phyloP scores from a whole-genome alignment of 1,139 yeast species.

The Hanseniaspora sp. region DNA sequence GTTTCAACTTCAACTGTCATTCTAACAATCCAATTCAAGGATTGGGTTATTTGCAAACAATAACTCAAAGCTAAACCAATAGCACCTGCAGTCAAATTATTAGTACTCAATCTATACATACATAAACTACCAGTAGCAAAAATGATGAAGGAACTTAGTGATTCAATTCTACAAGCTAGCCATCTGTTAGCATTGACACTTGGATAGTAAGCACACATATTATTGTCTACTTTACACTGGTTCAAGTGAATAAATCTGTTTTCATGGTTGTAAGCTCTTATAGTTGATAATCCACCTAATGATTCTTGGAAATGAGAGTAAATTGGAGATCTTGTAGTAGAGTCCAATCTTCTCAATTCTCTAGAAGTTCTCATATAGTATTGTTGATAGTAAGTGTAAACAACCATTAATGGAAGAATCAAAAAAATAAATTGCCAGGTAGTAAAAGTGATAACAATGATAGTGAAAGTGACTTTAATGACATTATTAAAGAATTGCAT shows the following conservation, averaged over 20 bases:
- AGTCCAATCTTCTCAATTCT: conserved; percentile 87
- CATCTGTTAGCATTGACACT: conserved; percentile 91
- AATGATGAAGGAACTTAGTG: conserved; percentile 77
- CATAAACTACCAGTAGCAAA: conserved; percentile 76
- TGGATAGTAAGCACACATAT: conserved; percentile 87
- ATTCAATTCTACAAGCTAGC: conserved; percentile 88
- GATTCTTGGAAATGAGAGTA: conserved; percentile 97
- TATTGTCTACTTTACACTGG: conserved; percentile 66
- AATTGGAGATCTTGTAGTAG: conserved; percentile 85
- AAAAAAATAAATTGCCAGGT: conserved; percentile 79
- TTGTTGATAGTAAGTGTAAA: conserved; percentile 77
- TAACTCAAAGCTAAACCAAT: conserved; percentile 90
- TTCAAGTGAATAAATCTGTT: conserved; percentile 63
- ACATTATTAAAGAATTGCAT: conserved; percentile 67
- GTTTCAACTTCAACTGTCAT: conserved; percentile 98
- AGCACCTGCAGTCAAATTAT: conserved; percentile 71
- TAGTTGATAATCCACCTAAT: conserved; percentile 75
- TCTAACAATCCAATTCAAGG: conserved; percentile 92
- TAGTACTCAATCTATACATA: conserved; percentile 54
- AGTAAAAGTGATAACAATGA: conserved; percentile 70
- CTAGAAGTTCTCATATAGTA: conserved; percentile 84
- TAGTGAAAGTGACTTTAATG: conserved; percentile 66
- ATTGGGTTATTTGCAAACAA: conserved; percentile 83
- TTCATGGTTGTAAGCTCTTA: conserved; percentile 77
- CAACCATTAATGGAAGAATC: conserved; percentile 55